Conservation (phyloP, 2,329 filamentous ascomycete species). For the Epichloe gansuensis region DNA sequence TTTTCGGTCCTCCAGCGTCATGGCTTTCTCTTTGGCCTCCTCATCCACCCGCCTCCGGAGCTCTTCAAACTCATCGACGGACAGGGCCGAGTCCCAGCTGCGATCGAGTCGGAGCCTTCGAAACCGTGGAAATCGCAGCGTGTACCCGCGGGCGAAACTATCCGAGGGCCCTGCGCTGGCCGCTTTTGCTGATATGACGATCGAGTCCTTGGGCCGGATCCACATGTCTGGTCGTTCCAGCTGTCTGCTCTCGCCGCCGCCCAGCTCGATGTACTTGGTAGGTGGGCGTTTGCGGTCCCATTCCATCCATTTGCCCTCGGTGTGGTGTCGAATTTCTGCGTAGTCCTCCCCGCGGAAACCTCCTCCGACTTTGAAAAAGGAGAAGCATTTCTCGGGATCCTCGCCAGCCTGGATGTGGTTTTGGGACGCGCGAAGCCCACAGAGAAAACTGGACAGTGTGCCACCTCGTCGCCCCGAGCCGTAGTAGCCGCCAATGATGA, state of each 20-base stretch:
- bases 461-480: conserved; percentile 79
- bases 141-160: conserved; percentile 63
- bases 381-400: conserved; percentile 65
- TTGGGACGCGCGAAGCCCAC: conserved; percentile 66
- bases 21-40: conserved; percentile 59
- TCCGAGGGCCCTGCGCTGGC: conserved; percentile 63
- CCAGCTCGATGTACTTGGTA: conserved; percentile 65
- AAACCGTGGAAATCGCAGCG: conserved; percentile 84
- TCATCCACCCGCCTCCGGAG: conserved; percentile 56
- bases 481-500: conserved; percentile 86
- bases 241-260: conserved; percentile 56
- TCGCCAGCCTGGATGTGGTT: conserved; percentile 46
- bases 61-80: conserved; percentile 62
- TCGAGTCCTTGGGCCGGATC: conserved; percentile 79
- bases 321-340: conserved; percentile 65
- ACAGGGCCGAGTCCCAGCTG: conserved; percentile 67
- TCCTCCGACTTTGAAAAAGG: conserved; percentile 98
- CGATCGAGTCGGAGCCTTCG: conserved; percentile 72
- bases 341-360: conserved; percentile 82
- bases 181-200: conserved; percentile 83
- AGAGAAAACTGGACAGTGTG: conserved; percentile 74
- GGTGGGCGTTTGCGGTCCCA: conserved; percentile 75
- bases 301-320: conserved; percentile 80
- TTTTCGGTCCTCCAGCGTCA: conserved; percentile 61
- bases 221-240: conserved; percentile 77